phyloP scores from a whole-genome alignment of 2,329 filamentous ascomycete genomes.

The Neonectria ditissima region DNA sequence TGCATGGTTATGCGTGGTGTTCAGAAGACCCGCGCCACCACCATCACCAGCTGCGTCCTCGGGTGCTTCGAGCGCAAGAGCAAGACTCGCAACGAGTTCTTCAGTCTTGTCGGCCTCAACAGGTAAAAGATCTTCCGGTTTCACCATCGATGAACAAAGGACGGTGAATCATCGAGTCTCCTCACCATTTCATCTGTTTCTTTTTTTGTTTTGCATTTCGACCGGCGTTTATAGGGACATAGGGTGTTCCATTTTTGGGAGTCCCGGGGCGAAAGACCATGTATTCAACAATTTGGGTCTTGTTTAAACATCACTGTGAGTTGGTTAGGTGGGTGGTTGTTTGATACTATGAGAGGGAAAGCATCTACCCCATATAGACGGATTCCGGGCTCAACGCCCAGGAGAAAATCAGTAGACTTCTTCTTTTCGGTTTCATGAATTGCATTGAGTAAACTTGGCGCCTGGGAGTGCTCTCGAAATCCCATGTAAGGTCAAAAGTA shows the following conservation, averaged over 20 bases:
- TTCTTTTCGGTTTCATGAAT: not conserved
- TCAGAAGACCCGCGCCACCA: conserved; percentile 86
- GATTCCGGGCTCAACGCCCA: conserved; percentile 49
- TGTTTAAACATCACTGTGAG: conserved; percentile 30
- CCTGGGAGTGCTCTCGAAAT: not conserved
- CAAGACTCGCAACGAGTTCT: conserved; percentile 95
- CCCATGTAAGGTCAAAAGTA: not conserved
- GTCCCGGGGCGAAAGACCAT: conserved; percentile 41
- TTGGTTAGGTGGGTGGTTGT: conserved; percentile 16
- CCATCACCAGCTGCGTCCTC: conserved; percentile 97
- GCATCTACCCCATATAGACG: conserved; percentile 35
- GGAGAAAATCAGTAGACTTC: conserved; percentile 30
- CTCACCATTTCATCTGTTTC: not conserved
- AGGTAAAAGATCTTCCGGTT: conserved; percentile 8
- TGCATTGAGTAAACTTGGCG: not conserved
- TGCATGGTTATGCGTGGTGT: conserved; percentile 99
- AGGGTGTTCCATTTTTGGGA: conserved; percentile 11
- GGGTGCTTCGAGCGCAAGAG: conserved; percentile 93
- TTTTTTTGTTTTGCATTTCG: conserved; percentile 13
- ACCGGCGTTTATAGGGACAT: conserved; percentile 20
- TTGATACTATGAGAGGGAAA: conserved; percentile 10
- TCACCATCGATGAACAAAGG: no score
- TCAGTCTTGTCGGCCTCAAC: conserved; percentile 80
- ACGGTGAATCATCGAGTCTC: not conserved
- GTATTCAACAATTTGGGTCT: conserved; percentile 49